Conservation (phyloP, 2,329 filamentous ascomycete species). For the Fusarium verrucosum region DNA sequence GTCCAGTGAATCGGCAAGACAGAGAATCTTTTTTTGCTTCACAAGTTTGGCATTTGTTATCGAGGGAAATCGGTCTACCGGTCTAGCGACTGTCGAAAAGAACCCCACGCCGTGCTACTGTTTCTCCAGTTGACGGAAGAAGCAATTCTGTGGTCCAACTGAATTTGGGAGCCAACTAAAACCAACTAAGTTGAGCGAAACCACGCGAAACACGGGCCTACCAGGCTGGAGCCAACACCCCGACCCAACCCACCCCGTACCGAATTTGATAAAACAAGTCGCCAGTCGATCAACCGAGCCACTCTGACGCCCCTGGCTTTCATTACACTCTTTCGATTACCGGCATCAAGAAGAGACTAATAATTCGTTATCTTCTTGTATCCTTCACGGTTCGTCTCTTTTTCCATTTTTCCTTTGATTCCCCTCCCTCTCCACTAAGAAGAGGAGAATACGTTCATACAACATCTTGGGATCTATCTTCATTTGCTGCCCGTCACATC, state of each 20-base stretch:
- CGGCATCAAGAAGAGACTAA: slow-evolving; percentile 26
- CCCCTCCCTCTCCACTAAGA: neutral
- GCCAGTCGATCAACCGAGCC: slow-evolving; percentile 40
- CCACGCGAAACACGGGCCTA: slow-evolving; percentile 42
- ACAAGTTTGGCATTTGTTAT: slow-evolving; percentile 8
- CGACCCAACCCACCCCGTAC: slow-evolving; percentile 25
- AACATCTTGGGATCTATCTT: slow-evolving; percentile 1
- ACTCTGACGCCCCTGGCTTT: slow-evolving; percentile 36
- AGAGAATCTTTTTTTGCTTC: slow-evolving; percentile 16
- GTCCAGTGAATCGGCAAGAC: slow-evolving; percentile 12
- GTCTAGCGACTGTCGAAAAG: slow-evolving; percentile 11
- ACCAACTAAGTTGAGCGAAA: slow-evolving; percentile 36
- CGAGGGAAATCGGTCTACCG: neutral
- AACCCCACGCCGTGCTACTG: neutral
- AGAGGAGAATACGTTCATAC: slow-evolving; percentile 10
- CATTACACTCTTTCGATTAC: slow-evolving; percentile 15
- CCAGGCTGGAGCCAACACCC: slow-evolving; percentile 37
- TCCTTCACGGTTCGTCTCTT: slow-evolving; percentile 11
- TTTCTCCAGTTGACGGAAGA: slow-evolving; percentile 21
- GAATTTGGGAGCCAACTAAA: slow-evolving; percentile 27
- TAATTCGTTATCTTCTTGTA: slow-evolving; percentile 16
- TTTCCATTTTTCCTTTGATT: slow-evolving; percentile 1
- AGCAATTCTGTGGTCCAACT: slow-evolving; percentile 26
- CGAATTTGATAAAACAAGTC: slow-evolving; percentile 37
- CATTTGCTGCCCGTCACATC: slow-evolving; percentile 27